Evolutionary conservation across 768 basidiomycete species (phyloP), one percentile per base, ranked within the genome.

Genomic region (Phaffia australis): DNA sequence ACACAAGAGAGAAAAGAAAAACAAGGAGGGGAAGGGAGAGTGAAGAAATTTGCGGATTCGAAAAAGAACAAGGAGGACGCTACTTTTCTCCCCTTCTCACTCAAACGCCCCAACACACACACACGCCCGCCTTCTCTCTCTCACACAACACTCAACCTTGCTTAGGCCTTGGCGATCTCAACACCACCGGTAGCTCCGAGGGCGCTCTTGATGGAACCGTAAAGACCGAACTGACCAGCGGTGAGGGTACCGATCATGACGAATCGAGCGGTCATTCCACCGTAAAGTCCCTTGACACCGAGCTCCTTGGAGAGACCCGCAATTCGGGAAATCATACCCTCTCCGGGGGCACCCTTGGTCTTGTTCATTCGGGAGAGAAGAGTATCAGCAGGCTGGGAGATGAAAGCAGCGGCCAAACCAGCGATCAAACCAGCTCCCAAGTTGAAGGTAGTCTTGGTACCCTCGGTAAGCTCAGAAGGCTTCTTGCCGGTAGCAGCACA

Each of bases 311-410:
- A 73, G 75, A 79, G 77, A 47, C 27, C 48, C 15, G 50, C 63
- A 56, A 79, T 70, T 61, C 78, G 71, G 57, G 75, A 75, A 59
- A 76, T 71, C 70, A 74, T 73, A n/a, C 74, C 73, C 73, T 79
- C 74, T 59, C 78, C 78, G 56, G 78, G 78, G 14, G 67, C 70
- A 66, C 77, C 78, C 74, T 77, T 77, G 69, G 84, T 81, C 82
- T 97, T 97, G 76, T 92, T 90, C 79, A 95, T 90, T 77, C 85
- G 84, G 66, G 91, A 94, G 71, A 95, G 87, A 70, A 97, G 78
- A 49, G 92, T 87, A 77, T 97, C 92, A 71, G 92, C 92, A 58
- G 92, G 92, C 77, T 97, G 92, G 21, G 93, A 97, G 76, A 97
- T 93, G 69, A 76, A 74, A 68, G 93, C 93, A 76, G 90, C 93